Conservation (phyloP, 1,139 yeast species). For the Debaryomyces coudertii region DNA sequence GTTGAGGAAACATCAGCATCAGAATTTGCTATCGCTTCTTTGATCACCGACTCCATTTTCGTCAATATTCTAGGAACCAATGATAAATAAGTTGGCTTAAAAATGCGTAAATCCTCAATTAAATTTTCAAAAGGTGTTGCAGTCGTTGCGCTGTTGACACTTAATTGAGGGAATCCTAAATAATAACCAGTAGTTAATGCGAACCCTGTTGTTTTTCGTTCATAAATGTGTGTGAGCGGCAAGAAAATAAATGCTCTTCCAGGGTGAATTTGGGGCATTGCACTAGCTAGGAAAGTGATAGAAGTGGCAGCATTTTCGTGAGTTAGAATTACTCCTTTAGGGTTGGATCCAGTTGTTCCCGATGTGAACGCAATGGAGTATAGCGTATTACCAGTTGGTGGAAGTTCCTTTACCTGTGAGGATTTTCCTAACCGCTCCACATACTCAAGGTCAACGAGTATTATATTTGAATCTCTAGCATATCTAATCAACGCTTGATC, state of each 20-base stretch:
- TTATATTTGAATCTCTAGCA: slow-evolving; percentile 26
- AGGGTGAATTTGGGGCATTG: slow-evolving; percentile 18
- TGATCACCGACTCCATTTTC: slow-evolving; percentile 43
- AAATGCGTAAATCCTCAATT: slow-evolving; percentile 32
- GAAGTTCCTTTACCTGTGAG: slow-evolving; percentile 45
- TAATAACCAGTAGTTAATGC: slow-evolving; percentile 39
- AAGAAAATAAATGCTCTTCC: slow-evolving; percentile 29
- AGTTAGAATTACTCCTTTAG: slow-evolving; percentile 66
- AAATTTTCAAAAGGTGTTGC: slow-evolving; percentile 20
- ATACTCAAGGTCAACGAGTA: slow-evolving; percentile 48
- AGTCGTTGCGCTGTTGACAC: slow-evolving; percentile 17
- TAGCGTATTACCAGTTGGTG: slow-evolving; percentile 55
- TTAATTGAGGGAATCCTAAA: slow-evolving; percentile 45
- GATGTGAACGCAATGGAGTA: slow-evolving; percentile 74
- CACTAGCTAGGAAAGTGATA: slow-evolving; percentile 26
- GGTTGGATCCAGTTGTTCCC: slow-evolving; percentile 67
- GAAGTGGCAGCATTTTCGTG: slow-evolving; percentile 56
- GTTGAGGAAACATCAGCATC: slow-evolving; percentile 20
- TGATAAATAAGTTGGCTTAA: slow-evolving; percentile 37
- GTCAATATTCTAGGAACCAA: slow-evolving; percentile 39
- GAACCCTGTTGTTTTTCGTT: slow-evolving; percentile 36
- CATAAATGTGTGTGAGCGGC: slow-evolving; percentile 44
- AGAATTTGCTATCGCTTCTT: slow-evolving; percentile 30
- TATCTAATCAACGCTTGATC: slow-evolving; percentile 17
- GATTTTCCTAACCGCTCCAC: slow-evolving; percentile 52